Conservation (phyloP, 768 basidiomycete genomes). For the Fomitopsis pulvina region DNA sequence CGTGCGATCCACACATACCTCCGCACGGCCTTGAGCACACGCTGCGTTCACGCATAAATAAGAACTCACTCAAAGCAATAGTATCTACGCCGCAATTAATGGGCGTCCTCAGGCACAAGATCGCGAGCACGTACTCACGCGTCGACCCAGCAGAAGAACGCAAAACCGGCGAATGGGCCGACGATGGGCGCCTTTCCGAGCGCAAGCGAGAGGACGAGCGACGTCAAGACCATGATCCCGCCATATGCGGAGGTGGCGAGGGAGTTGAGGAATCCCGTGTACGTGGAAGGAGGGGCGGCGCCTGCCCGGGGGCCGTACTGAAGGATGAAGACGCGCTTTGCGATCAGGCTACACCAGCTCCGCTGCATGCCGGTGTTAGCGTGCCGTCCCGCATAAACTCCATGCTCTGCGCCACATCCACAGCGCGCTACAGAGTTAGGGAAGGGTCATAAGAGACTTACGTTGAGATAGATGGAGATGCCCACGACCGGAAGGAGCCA, state of each 20-base stretch:
- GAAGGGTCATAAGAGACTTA: slow-evolving; percentile 29
- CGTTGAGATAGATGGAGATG: slow-evolving; percentile 76
- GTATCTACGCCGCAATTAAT: slow-evolving; percentile 44
- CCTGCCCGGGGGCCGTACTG: slow-evolving; percentile 59
- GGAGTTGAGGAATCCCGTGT: slow-evolving; percentile 64
- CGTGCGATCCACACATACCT: slow-evolving; percentile 79
- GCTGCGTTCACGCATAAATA: background rate
- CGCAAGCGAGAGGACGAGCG: slow-evolving; percentile 59
- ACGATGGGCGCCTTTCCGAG: slow-evolving; percentile 58
- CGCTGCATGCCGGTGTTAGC: slow-evolving; percentile 37
- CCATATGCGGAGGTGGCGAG: slow-evolving; percentile 80
- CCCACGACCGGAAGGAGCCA: slow-evolving; percentile 80
- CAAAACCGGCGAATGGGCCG: slow-evolving; percentile 54
- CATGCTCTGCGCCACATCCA: background rate
- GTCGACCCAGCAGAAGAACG: slow-evolving; percentile 82
- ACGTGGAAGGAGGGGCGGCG: slow-evolving; percentile 46
- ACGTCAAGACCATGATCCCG: slow-evolving; percentile 74
- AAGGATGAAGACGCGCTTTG: slow-evolving; percentile 66
- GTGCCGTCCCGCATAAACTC: background rate
- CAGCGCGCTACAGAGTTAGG: slow-evolving; percentile 1
- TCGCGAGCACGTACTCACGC: slow-evolving; percentile 49
- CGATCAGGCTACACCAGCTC: slow-evolving; percentile 72
- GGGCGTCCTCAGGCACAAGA: background rate
- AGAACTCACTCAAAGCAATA: slow-evolving; percentile 81
- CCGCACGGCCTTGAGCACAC: background rate